phyloP scores from a whole-genome alignment of 129 eudicot species.

The Erigeron canadensis region DNA sequence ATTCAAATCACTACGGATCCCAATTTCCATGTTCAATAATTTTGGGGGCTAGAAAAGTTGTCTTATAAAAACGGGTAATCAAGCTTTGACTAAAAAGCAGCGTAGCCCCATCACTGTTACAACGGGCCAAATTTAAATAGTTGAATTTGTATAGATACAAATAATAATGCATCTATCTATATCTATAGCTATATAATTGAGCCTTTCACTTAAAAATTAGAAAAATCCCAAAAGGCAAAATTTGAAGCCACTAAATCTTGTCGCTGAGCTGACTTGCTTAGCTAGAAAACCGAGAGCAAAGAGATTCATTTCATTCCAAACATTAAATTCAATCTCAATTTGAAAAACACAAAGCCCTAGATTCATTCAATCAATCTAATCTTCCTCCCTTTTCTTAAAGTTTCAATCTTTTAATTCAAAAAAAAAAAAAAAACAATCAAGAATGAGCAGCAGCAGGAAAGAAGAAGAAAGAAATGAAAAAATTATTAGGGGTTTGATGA shows the following conservation, averaged over 20 bases:
- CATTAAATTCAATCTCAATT: constrained; percentile 14
- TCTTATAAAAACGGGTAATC: neutral
- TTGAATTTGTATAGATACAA: constrained; percentile 4
- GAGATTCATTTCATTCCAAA: constrained; percentile 12
- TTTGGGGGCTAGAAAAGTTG: neutral
- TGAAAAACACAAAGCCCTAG: constrained; percentile 37
- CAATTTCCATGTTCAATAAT: neutral
- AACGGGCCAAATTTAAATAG: constrained; percentile 36
- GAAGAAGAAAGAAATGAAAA: constrained; percentile 89
- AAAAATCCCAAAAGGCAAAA: constrained; percentile 10
- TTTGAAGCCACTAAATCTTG: constrained; percentile 37
- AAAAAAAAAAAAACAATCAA: neutral
- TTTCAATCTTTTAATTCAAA: neutral
- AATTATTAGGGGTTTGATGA: constrained; percentile 83
- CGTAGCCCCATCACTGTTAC: constrained; percentile 23
- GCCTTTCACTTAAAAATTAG: constrained; percentile 11
- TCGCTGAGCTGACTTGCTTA: constrained; percentile 23
- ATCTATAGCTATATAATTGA: constrained; percentile 21
- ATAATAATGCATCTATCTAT: constrained; percentile 22
- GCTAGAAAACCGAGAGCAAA: constrained; percentile 30
- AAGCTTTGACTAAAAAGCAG: constrained; percentile 19
- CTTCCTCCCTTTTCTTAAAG: constrained; percentile 12
- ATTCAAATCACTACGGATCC: too few species aligned
- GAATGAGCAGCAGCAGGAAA: constrained; percentile 65
- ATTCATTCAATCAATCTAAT: constrained; percentile 12